Evolutionary conservation across 2,329 filamentous ascomycete species (phyloP), one percentile per base, ranked within the genome.

Genomic region (Aspergillus caelatus): DNA sequence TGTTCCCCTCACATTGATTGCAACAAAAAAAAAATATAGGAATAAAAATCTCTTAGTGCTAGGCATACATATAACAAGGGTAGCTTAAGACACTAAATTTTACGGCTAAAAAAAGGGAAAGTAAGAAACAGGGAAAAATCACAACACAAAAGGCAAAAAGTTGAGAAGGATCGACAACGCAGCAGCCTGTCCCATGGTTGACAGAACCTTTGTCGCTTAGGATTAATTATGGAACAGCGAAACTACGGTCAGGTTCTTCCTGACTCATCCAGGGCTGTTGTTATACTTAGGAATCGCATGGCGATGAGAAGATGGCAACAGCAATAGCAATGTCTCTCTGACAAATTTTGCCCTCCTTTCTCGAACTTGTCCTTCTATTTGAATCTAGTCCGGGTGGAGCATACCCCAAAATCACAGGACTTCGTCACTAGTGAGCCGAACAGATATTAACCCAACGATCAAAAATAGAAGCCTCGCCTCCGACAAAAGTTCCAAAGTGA

Each of bases 131-230:
- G 19, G 16, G 12, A 62, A 41, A 52, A 54, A n/a, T 5, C 16
- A 53, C 16, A 16, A 26, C n/a, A 46, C 26, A 46, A 46, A 46
- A 46, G 21, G 11, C n/a, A 46, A 46, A 46, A 23, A 46, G 12
- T 21, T 14, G n/a, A 23, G 21, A 46, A 46, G 5, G 45, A 73
- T 74, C 72, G 72, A 73, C 72, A 62, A 54, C 70, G 70, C 72
- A 73, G 70, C 62, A 66, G 66, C 14, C 71, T 67, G 65, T 61
- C 59, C 58, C 67, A 59, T 36, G 67, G 63, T 62, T 72, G 70
- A 71, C 69, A 71, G 71, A 65, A 63, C 60, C 55, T 60, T 62
- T 39, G 30, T 19, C 14, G 26, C 28, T 52, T 4, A 28, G 16
- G 30, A 52, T 52, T 30, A 52, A 19, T 30, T 19, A 52, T 52